Evolutionary conservation across 768 basidiomycete genomes (phyloP).

Genomic region (Leucogyrophana mollusca): DNA sequence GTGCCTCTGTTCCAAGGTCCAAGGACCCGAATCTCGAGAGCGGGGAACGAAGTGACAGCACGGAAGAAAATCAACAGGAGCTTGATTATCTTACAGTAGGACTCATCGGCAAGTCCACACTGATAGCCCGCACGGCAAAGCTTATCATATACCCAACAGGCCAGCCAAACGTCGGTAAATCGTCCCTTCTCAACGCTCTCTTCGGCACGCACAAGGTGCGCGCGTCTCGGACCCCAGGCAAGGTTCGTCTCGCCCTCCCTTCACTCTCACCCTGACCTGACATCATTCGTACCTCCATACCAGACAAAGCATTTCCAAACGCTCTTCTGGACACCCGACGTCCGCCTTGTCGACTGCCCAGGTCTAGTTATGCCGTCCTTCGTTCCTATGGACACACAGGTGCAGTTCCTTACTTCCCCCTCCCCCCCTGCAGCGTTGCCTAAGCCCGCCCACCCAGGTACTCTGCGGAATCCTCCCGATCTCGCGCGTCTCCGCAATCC

Average conservation of each 20-base stretch:
- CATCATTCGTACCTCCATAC: neutral
- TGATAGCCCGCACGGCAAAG: neutral
- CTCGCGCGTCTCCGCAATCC: constrained; percentile 79
- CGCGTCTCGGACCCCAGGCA: constrained; percentile 85
- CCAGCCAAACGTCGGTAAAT: constrained; percentile 96
- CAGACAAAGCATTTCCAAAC: constrained; percentile 97
- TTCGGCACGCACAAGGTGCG: constrained; percentile 78
- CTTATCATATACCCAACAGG: constrained; percentile 38
- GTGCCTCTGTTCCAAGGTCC: constrained; percentile 34
- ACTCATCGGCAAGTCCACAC: constrained; percentile 56
- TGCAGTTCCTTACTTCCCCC: constrained; percentile 18
- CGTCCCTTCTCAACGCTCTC: constrained; percentile 86
- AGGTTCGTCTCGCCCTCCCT: constrained; percentile 43
- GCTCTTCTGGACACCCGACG: constrained; percentile 80
- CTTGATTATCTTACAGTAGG: constrained; percentile 75
- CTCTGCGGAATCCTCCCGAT: constrained; percentile 74
- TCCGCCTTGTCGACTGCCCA: constrained; percentile 93
- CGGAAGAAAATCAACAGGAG: constrained; percentile 31
- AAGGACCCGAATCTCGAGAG: constrained; percentile 16
- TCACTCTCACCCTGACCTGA: neutral
- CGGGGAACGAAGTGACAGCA: constrained; percentile 12
- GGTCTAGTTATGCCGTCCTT: constrained; percentile 89
- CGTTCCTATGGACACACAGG: constrained; percentile 83
- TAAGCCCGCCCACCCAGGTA: constrained; percentile 39
- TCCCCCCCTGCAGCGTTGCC: neutral